Percentiles rank a stretch among this genome's conserved stretches.
Evolutionary conservation across 1,284 basidiomycete genomes (phyloP).

Genomic region (Cutaneotrichosporon cutaneum): DNA sequence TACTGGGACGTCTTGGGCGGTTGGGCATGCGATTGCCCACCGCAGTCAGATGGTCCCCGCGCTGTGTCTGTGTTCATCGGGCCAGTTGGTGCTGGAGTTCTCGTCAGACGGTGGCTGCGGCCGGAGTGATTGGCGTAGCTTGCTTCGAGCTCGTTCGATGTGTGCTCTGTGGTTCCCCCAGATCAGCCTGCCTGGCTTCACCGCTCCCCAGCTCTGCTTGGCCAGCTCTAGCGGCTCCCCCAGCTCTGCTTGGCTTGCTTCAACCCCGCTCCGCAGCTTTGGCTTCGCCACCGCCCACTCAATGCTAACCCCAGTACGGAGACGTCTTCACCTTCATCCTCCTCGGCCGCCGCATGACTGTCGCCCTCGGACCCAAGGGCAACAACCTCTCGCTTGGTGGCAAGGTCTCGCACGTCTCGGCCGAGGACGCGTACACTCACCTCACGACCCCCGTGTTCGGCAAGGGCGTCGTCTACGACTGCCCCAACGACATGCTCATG

Average conservation of each 20-base stretch:
- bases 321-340: conserved; percentile 92
- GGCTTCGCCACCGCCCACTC: neutral
- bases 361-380: conserved; percentile 86
- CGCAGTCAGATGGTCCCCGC: neutral
- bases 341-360: conserved; percentile 84
- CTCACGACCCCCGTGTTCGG: conserved; percentile 92
- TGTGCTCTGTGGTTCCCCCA: neutral
- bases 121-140: neutral
- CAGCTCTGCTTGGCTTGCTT: neutral
- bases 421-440: conserved; percentile 96
- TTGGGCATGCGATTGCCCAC: neutral
- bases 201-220: neutral
- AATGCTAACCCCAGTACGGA: conserved; percentile 55
- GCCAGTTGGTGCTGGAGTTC: too few relatives aligned
- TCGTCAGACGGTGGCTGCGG: too few relatives aligned
- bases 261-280: too few relatives aligned
- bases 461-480: conserved; percentile 96
- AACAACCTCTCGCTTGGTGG: conserved; percentile 95
- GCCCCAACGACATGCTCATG: conserved; percentile 96
- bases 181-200: neutral
- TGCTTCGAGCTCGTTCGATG: neutral
- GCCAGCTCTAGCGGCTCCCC: neutral
- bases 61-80: too few relatives aligned
- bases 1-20: neutral
- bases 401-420: conserved; percentile 85